phyloP scores from a whole-genome alignment of 2,329 filamentous ascomycete species.

The Microthyrium microscopicum region DNA sequence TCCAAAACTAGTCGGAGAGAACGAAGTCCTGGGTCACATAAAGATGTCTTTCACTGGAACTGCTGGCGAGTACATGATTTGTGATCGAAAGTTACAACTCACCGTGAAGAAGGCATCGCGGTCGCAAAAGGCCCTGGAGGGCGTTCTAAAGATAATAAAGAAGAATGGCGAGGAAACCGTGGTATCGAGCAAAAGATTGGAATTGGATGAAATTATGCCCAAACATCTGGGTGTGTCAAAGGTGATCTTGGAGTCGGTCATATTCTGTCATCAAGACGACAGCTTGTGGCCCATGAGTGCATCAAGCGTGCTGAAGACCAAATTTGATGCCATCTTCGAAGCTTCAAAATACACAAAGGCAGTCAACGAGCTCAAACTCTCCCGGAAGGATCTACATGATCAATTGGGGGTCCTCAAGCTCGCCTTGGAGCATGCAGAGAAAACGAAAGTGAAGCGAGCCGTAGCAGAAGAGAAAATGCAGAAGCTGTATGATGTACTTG shows the following conservation, averaged over 20 bases:
- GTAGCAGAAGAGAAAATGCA: conserved; percentile 47
- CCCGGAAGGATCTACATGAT: conserved; percentile 69
- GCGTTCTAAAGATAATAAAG: conserved; percentile 55
- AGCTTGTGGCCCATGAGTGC: conserved; percentile 94
- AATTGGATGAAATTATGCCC: conserved; percentile 72
- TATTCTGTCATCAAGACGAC: conserved; percentile 97
- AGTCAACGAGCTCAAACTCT: conserved; percentile 80
- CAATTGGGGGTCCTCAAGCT: conserved; percentile 57
- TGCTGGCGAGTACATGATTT: conserved; percentile 62
- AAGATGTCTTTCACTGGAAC: conserved; percentile 75
- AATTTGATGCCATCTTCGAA: conserved; percentile 96
- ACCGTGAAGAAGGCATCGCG: conserved; percentile 67
- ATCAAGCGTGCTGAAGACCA: conserved; percentile 70
- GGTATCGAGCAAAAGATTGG: conserved; percentile 62
- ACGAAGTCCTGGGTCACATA: conserved; percentile 79
- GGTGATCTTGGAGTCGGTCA: conserved; percentile 82
- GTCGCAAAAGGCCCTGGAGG: conserved; percentile 71
- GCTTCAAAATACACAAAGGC: conserved; percentile 94
- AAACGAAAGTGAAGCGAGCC: conserved; percentile 71
- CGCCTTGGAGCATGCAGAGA: conserved; percentile 60
- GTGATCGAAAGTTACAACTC: conserved; percentile 69
- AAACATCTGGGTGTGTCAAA: conserved; percentile 76
- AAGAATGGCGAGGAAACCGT: conserved; percentile 58
- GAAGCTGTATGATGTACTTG: conserved; percentile 50
- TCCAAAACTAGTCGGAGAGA: conserved; percentile 78